Base-by-base conservation (phyloP, 2,329 filamentous ascomycete genomes). In the Colletotrichum camelliae region DNA sequence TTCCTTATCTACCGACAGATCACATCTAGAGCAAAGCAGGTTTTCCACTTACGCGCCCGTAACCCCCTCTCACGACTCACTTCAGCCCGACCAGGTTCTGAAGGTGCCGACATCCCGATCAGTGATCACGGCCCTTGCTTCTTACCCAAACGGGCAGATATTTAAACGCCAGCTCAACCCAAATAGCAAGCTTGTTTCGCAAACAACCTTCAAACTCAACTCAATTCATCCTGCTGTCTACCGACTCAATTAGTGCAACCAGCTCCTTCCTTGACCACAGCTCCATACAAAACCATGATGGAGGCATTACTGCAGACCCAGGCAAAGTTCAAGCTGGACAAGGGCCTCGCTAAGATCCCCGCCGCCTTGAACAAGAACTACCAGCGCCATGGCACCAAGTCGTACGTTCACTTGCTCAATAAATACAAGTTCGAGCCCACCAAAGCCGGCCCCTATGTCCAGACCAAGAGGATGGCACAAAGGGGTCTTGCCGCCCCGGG, bases 391-490 rank as follows among this genome's bases (percentile, higher is more conserved):
- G 74, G 74, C 58, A 69, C 62, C 2, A 76, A 76, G 24, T 76
- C 74, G 13, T 76, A 76, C 35, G 74, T 76, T 27, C 15, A 76
- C 31, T 55, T 76, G 18, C 64, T 76, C 48, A 76, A 76, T 48
- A 76, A 76, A 65, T 76, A 68, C 35, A 74, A 76, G 64, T 76
- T 76, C 35, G 74, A 74, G 43, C 70, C 74, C 18, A 76, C 74
- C 15, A 76, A 76, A 29, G 55, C 74, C 5, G 74, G 74, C 4
- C 74, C 74, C 2, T 76, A 76, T 60, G 64, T 76, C 4, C 74
- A 76, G 27, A 76, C 70, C 33, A 39, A 70, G 37, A 65, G 74
- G 15, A 74, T 76, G 35, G 74, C 74, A 5, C 74, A 76, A 27
- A 76, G 74, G 48, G 74, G 74, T 13, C 74, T 76, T n/a, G 74